Percentiles rank a stretch among this genome's conserved stretches.
These are phyloP conservation scores for Dactylella cylindrospora DNA, from an alignment of 2,329 filamentous ascomycete genomes.

Conservation along the genomic window DNA sequence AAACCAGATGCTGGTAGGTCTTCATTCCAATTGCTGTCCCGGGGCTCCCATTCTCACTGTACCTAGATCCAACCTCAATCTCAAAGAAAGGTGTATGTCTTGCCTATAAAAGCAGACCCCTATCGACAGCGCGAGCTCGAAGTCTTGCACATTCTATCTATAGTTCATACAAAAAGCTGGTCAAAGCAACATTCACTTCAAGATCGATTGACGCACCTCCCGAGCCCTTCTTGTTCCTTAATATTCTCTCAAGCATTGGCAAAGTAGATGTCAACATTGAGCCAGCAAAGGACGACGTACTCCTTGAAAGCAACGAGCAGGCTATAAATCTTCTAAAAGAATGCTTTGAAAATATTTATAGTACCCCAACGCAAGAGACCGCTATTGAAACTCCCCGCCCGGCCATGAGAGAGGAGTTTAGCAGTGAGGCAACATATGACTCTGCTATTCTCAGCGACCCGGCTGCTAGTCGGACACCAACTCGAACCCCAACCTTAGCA, in stretches of 20 bases:
- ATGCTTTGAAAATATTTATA: conserved; percentile 14
- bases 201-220: conserved; percentile 49
- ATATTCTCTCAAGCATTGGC: conserved; percentile 55
- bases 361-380: background rate
- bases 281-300: conserved; percentile 59
- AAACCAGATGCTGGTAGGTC: conserved; percentile 35
- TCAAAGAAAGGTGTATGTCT: conserved; percentile 44
- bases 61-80: conserved; percentile 18
- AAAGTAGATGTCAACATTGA: conserved; percentile 60
- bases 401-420: conserved; percentile 6
- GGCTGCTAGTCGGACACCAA: background rate
- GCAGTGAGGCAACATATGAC: conserved; percentile 19
- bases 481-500: background rate
- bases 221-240: conserved; percentile 57
- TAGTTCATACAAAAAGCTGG: conserved; percentile 21
- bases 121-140: conserved; percentile 17
- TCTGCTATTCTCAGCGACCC: conserved; percentile 13
- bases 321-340: conserved; percentile 2
- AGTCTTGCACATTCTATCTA: conserved; percentile 32
- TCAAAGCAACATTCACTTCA: conserved; percentile 12
- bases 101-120: conserved; percentile 31
- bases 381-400: background rate
- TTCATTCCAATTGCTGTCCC: background rate
- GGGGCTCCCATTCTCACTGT: background rate
- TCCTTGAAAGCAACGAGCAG: conserved; percentile 55